Evolutionary conservation across 208 protist genomes (phyloP).

Genomic region (Leishmania gerbilli): DNA sequence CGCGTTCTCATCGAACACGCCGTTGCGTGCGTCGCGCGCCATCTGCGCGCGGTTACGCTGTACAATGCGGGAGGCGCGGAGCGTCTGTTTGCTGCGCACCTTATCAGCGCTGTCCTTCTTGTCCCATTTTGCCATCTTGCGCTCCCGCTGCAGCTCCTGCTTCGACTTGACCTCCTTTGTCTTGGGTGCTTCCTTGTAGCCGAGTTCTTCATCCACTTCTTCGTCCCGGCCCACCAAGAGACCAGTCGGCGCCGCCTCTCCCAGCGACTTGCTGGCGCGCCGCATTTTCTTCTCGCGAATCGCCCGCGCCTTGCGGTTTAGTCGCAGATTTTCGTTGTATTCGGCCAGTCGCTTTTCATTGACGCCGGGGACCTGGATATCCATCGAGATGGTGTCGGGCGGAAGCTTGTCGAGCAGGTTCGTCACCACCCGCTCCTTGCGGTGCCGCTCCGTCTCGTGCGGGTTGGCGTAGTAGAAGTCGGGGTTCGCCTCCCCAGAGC

Average conservation of each 20-base stretch:
- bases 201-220: constrained; percentile 86
- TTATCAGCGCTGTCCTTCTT: constrained; percentile 90
- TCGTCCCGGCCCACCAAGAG: constrained; percentile 56
- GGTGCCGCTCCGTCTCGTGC: constrained; percentile 91
- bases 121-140: constrained; percentile 89
- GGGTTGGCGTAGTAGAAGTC: constrained; percentile 95
- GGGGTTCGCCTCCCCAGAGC: constrained; percentile 89
- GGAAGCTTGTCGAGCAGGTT: constrained; percentile 93
- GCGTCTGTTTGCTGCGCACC: constrained; percentile 87
- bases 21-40: constrained; percentile 41
- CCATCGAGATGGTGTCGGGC: constrained; percentile 91
- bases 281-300: constrained; percentile 89
- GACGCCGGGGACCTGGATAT: constrained; percentile 85
- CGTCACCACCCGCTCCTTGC: constrained; percentile 86
- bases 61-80: constrained; percentile 72
- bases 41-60: constrained; percentile 56
- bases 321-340: constrained; percentile 86
- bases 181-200: constrained; percentile 75
- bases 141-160: constrained; percentile 68
- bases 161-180: constrained; percentile 75
- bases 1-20: constrained; percentile 57
- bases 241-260: constrained; percentile 25
- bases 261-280: constrained; percentile 57
- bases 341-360: constrained; percentile 76
- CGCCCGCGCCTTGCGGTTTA: constrained; percentile 75